Evolutionary conservation across 345 rosid species (phyloP), one percentile per base, ranked within the genome.

Genomic region (Durio zibethinus): DNA sequence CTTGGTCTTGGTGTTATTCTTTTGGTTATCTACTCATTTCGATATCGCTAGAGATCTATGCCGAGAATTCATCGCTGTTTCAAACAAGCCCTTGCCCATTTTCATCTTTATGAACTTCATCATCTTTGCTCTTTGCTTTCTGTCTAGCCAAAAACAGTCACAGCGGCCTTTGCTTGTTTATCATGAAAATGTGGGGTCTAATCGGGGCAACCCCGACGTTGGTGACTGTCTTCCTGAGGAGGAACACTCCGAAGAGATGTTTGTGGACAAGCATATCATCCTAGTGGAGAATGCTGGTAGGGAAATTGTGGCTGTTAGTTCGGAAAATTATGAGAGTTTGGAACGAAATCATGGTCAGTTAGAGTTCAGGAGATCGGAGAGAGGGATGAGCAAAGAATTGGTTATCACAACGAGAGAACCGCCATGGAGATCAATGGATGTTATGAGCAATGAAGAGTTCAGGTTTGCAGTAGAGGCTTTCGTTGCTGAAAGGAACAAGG

Each of bases 191-290:
- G 53, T 21, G 5, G 23, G 10, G 6, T 25, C 73, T 8, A 10
- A 14, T 25, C 0, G 23, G 21, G 11, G 11, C 7, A 4, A 21
- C 56, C 3, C 8, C 7, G 14, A 45, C 8, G 35, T 15, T 7
- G 36, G 4, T 47, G 56, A 47, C 21, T 16, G 57, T 45, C 7
- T 7, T 27, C 23, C 56, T 7, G 56, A 16, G 21, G 73, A 69
- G 36, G 40, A 27, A 69, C 56, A 27, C 3, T 4, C 5, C 21
- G 73, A 45, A 15, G 73, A 68, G 35, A 43, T 68, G 52, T 7
- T 27, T 1, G 57, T 25, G 23, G 73, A 69, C 73, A 69, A 68
- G 11, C 73, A 68, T 68, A 18, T 68, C 21, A 45, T 68, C 54
- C 16, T 45, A 45, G 73, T 68, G 9, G 73, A 68, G 56, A 7